Conservation (phyloP, 2,329 filamentous ascomycete species). For the Ophiobolus disseminans region DNA sequence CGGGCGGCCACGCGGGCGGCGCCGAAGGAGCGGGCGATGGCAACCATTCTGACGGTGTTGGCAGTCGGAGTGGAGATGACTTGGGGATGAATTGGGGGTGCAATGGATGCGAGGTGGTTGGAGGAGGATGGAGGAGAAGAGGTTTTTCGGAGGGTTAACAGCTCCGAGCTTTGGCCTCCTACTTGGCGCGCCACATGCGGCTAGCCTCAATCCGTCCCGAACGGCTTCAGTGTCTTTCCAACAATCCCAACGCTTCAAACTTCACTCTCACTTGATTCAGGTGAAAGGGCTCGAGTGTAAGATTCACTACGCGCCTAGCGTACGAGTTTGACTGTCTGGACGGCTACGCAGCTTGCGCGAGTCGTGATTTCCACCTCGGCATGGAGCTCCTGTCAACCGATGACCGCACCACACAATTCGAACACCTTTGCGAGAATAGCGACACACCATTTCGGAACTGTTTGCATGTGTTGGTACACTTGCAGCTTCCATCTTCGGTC, state of each 20-base stretch:
- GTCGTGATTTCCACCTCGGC: too few relatives aligned
- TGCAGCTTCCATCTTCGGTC: too few relatives aligned
- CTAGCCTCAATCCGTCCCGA: slow-evolving; percentile 17
- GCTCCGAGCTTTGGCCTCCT: slow-evolving; percentile 12
- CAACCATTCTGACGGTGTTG: slow-evolving; percentile 49
- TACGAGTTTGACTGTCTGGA: too few relatives aligned
- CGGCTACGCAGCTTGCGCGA: too few relatives aligned
- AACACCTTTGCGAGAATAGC: too few relatives aligned
- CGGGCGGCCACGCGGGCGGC: slow-evolving; percentile 51
- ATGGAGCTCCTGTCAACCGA: not conserved
- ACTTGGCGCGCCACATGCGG: slow-evolving; percentile 6
- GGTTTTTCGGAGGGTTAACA: slow-evolving; percentile 17
- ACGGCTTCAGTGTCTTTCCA: slow-evolving; percentile 8
- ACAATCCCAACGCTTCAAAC: not conserved
- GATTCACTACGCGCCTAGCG: too few relatives aligned
- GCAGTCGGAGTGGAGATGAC: slow-evolving; percentile 48
- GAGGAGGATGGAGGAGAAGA: slow-evolving; percentile 35
- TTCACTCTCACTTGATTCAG: too few relatives aligned
- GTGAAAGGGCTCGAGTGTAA: too few relatives aligned
- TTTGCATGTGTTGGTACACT: too few relatives aligned
- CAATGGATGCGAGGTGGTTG: slow-evolving; percentile 42
- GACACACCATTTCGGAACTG: too few relatives aligned
- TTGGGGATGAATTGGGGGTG: slow-evolving; percentile 48
- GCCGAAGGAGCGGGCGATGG: slow-evolving; percentile 50
- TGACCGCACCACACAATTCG: not conserved